Evolutionary conservation across 768 basidiomycete species (phyloP).

Genomic region (Gyrodon lividus): DNA sequence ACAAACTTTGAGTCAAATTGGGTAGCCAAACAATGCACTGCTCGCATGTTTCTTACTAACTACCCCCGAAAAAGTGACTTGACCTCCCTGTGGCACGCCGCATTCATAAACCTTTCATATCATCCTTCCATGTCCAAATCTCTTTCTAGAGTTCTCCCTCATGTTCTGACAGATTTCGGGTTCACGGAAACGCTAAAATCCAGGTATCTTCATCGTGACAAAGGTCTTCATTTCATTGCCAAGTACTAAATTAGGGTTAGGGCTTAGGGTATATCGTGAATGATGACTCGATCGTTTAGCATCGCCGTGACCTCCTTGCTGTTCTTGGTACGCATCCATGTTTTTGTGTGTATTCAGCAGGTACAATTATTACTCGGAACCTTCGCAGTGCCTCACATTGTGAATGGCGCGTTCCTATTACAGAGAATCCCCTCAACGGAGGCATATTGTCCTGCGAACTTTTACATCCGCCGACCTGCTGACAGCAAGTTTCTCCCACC

Average conservation of each 20-base stretch:
- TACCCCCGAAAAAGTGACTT: constrained; percentile 4
- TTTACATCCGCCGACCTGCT: neutral
- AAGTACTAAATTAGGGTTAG: constrained; percentile 28
- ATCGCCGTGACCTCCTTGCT: neutral
- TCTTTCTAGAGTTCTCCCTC: neutral
- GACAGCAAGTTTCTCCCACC: constrained; percentile 19
- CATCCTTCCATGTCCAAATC: neutral
- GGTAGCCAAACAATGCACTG: constrained; percentile 32
- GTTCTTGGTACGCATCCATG: neutral
- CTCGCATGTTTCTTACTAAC: constrained; percentile 9
- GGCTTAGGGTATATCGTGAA: constrained; percentile 24
- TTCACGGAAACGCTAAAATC: neutral
- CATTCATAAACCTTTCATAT: constrained; percentile 12
- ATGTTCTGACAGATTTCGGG: constrained; percentile 5
- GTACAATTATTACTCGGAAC: constrained; percentile 3
- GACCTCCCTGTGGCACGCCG: constrained; percentile 6
- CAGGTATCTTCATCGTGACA: neutral
- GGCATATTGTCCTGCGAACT: constrained; percentile 4
- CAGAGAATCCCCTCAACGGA: neutral
- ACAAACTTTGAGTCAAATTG: constrained; percentile 30
- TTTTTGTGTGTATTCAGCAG: neutral
- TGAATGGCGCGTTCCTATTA: neutral
- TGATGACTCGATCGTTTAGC: constrained; percentile 5
- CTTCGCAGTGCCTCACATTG: constrained; percentile 1
- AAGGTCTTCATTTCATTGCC: neutral